Evolutionary conservation across 1,284 basidiomycete species (phyloP), one percentile per base, ranked within the genome.

Genomic region (Macrocystidia cucumis): DNA sequence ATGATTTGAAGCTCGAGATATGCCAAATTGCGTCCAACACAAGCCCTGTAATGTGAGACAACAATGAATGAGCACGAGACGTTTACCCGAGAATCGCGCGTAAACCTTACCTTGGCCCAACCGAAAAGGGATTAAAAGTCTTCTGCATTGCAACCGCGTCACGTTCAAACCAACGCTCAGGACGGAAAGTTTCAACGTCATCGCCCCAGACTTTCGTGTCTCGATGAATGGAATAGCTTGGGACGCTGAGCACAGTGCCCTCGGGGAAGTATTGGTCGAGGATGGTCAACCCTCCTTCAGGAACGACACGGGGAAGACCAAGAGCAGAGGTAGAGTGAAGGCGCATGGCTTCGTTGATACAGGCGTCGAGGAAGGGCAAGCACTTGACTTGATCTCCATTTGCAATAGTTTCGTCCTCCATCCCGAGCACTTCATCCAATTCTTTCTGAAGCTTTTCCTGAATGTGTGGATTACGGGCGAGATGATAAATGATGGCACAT

Each of bases 401-500:
- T 9, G 73, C 59, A 12, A 74, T 70, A 0, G 59, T 47, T 48
- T 76, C 72, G 44, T 82, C 72, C 42, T 76, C 65, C 19, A 63
- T 57, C 11, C 71, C 74, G 5, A 90, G 68, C 22, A 78, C 73
- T 23, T 81, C 77, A 51, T 93, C 89, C 14, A 93, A 74, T 56
- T 93, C 91, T 33, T 65, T 63, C 38, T 89, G 84, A 9, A 95
- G 73, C 50, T 80, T 84, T 38, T 59, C 60, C 50, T 91, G 83
- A 7, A 69, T 72, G 5, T 58, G 52, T 1, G 74, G 86, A 57
- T 86, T 74, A 20, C 62, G 59, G 7, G 84, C 79, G 41, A 93
- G 73, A 57, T 89, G 75, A 63, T 87, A 91, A 9, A 89, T 71
- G 49, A 93, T 88, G 6, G 86, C 88, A 46, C 85, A 89, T 2